A percentile compares a stretch with the other conserved stretches of the same genome.
Conservation (phyloP, 2,329 filamentous ascomycete species). For the Penicillium janthinellum region DNA sequence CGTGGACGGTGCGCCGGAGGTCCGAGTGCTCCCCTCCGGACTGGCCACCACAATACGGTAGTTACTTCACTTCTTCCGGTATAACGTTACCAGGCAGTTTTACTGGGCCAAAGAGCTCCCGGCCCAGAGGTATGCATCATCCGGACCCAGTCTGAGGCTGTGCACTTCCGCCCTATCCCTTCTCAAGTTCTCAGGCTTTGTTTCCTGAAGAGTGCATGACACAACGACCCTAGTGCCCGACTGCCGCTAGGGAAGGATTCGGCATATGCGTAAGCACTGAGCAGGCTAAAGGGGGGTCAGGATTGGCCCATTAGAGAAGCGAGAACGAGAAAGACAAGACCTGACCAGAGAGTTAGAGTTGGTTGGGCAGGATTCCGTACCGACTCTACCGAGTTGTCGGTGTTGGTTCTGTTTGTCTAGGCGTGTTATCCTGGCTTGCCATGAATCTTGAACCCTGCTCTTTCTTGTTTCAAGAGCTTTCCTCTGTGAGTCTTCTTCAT, state of each 20-base stretch:
- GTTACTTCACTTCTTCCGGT: no score
- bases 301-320: not conserved
- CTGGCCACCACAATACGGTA: not conserved
- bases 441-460: constrained; percentile 6
- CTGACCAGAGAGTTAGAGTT: not conserved
- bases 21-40: constrained; percentile 15
- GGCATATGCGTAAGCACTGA: not conserved
- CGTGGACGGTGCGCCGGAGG: constrained; percentile 20
- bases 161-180: constrained; percentile 4
- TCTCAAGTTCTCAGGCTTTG: not conserved
- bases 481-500: constrained; percentile 1
- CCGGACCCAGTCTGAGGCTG: constrained; percentile 8
- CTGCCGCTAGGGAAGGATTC: not conserved
- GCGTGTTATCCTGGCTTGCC: not conserved
- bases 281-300: not conserved
- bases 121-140: not conserved
- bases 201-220: not conserved
- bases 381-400: not conserved
- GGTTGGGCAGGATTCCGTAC: not conserved
- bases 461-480: constrained; percentile 4
- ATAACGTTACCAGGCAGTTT: not conserved
- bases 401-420: not conserved
- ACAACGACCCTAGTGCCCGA: not conserved
- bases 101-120: not conserved
- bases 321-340: not conserved